Evolutionary conservation across 129 eudicot genomes (phyloP).

Genomic region (Sambucus nigra): DNA sequence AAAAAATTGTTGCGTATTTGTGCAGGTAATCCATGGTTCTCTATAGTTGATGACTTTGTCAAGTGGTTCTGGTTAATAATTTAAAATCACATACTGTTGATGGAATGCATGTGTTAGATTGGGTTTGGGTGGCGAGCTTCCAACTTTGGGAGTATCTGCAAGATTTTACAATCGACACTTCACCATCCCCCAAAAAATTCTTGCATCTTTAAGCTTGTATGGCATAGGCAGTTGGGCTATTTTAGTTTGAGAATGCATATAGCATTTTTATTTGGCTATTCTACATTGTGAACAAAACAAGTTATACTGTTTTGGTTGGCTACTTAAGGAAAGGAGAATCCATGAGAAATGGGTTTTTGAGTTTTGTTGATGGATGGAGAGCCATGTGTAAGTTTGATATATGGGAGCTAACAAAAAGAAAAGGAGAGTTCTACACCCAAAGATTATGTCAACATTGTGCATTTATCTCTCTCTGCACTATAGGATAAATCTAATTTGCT

Average conservation of each 20-base stretch:
- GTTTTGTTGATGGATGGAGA: background rate
- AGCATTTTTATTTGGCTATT: constrained; percentile 7
- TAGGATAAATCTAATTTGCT: background rate
- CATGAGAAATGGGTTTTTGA: background rate
- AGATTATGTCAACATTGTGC: background rate
- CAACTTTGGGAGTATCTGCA: background rate
- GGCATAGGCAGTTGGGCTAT: constrained; percentile 4
- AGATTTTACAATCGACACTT: background rate
- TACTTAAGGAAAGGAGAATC: constrained; percentile 3
- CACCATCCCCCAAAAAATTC: constrained; percentile 8
- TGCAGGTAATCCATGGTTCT: constrained; percentile 66
- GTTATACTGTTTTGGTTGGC: constrained; percentile 15
- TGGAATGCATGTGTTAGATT: constrained; percentile 13
- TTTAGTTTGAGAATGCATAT: constrained; percentile 14
- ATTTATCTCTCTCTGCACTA: background rate
- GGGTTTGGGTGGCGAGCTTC: constrained; percentile 11
- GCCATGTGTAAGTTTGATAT: background rate
- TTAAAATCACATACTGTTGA: constrained; percentile 15
- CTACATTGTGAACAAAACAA: background rate
- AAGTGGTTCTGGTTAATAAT: constrained; percentile 27
- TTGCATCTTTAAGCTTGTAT: constrained; percentile 11
- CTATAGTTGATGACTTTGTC: constrained; percentile 18
- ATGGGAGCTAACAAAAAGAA: constrained; percentile 6
- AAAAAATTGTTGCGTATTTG: constrained; percentile 3
- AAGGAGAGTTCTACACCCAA: background rate